phyloP scores from a whole-genome alignment of 2,329 filamentous ascomycete genomes.

The Emergomyces africanus region DNA sequence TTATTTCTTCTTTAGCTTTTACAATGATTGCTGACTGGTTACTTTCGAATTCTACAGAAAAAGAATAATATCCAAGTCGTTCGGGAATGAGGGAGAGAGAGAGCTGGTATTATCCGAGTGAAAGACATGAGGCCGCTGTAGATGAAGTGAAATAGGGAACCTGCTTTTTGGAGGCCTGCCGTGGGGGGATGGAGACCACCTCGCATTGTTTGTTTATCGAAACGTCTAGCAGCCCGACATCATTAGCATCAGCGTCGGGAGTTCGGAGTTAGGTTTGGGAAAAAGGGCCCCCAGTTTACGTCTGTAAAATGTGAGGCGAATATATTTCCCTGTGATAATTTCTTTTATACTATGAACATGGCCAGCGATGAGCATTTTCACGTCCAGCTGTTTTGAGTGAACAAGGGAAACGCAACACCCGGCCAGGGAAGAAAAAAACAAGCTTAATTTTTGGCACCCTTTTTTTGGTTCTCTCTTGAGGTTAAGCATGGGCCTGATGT shows the following conservation, averaged over 20 bases:
- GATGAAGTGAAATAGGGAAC: neutral
- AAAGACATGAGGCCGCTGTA: neutral
- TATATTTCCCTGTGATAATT: neutral
- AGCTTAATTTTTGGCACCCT: neutral
- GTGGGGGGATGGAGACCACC: neutral
- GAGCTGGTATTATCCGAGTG: neutral
- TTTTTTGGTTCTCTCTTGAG: neutral
- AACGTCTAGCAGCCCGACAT: neutral
- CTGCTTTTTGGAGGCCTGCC: neutral
- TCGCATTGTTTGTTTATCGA: neutral
- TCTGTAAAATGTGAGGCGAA: neutral
- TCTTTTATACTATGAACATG: neutral
- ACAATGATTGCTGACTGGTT: neutral
- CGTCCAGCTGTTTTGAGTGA: neutral
- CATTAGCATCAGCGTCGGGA: neutral
- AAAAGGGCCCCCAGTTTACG: neutral
- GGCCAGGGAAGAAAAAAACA: neutral
- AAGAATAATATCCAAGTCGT: slow-evolving; percentile 30
- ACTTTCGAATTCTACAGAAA: slow-evolving; percentile 15
- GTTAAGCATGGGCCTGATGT: neutral
- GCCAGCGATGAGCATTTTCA: neutral
- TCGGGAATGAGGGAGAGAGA: slow-evolving; percentile 16
- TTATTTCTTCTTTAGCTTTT: neutral
- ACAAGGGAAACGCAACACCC: neutral
- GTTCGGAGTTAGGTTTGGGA: neutral